Percentiles rank a stretch among this genome's conserved stretches.
Evolutionary conservation across 441 rosid genomes (phyloP).

Genomic region (Hura crepitans): DNA sequence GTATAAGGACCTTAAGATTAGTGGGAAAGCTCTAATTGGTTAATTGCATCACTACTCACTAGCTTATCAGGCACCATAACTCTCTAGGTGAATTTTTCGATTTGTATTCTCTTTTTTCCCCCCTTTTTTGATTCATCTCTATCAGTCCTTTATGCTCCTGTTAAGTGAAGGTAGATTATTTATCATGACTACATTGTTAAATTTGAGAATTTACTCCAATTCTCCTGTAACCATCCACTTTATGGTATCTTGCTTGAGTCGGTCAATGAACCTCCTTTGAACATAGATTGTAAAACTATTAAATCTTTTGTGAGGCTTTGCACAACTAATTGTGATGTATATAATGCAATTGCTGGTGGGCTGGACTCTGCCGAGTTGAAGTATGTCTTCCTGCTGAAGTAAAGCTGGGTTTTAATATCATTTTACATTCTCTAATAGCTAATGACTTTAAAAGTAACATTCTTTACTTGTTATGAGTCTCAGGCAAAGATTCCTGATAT

Average conservation of each 20-base stretch:
- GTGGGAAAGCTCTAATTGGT: background rate
- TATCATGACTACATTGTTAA: background rate
- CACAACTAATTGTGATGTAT: background rate
- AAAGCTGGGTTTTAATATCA: background rate
- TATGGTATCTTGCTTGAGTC: background rate
- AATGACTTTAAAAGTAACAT: constrained; percentile 1
- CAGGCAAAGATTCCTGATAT: constrained; percentile 94
- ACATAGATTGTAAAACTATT: background rate
- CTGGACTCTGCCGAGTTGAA: background rate
- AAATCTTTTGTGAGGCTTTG: background rate
- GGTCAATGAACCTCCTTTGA: background rate
- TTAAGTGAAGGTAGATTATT: background rate
- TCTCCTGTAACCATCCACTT: background rate
- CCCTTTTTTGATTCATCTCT: background rate
- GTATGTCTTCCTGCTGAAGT: background rate
- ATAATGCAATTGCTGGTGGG: background rate
- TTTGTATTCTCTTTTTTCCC: no score
- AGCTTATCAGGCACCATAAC: background rate
- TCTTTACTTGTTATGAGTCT: constrained; percentile 21
- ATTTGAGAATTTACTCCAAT: background rate
- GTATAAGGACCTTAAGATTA: background rate
- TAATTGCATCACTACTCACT: background rate
- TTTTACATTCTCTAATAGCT: background rate
- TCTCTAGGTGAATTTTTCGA: background rate
- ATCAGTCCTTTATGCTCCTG: background rate